Base-by-base conservation (phyloP, 805 yeast genomes). In the Candida quercuum region DNA sequence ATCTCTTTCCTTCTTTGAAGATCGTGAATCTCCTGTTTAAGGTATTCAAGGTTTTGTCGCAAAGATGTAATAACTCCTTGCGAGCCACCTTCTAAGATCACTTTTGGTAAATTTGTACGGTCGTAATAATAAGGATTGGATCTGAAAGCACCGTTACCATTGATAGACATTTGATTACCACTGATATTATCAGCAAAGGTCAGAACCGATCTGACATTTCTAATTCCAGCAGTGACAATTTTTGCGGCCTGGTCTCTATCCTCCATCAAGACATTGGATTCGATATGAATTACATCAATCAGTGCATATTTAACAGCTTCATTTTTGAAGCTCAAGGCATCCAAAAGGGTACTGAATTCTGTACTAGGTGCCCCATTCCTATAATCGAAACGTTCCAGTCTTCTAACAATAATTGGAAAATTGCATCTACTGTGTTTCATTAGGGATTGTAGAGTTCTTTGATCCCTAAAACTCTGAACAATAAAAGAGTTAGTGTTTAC, bases 401-500 rank as follows among this genome's bases (percentile, higher is more conserved):
- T 64, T 42, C 87, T 65, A 2, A 71, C 69, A 18, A 76, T 57
- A 8, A 82, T 67, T 33, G 69, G 68, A 16, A 64, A 49, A 19
- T 47, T 49, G 8, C 63, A 46, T 2, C 60, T 60, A 40, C 59
- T 52, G 21, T 54, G 37, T 39, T 49, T 56, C 49, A 66, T 48
- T 20, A 67, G 44, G 0, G 52, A 45, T 12, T 66, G 61, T 35
- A 81, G 51, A 1, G 59, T 49, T 10, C 57, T 55, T 31, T 78
- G 67, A 54, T 91, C 98, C 21, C 67, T 67, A 32, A 66, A 72
- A 51, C 73, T 75, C 25, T 74, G 67, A 1, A 86, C 96, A 25
- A 85, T 66, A 58, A 86, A 87, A 0, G 86, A 67, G 28, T 69
- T 76, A 8, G 85, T 56, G 0, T 74, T 58, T 9, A 63, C 59